Conservation (phyloP, 73 alveolate species). For the Tetrahymena thermophila region DNA sequence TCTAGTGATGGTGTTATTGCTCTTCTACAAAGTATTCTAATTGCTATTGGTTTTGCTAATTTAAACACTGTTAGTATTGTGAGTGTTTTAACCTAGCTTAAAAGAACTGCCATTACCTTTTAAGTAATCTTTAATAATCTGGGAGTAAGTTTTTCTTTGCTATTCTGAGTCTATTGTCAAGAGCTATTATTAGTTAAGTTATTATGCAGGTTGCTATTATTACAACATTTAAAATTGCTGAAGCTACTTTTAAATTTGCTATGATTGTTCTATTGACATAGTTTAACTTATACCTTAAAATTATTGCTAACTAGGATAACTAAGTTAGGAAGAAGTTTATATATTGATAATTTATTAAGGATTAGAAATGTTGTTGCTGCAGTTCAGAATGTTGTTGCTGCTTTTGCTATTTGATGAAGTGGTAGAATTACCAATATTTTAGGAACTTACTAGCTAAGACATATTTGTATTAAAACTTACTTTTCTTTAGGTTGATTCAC, state of each 20-base stretch:
- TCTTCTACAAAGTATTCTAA: not conserved
- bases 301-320: not conserved
- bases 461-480: not conserved
- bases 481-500: not conserved
- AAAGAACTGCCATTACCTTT: not conserved
- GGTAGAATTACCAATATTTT: not conserved
- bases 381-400: not conserved
- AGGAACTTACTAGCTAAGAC: not conserved
- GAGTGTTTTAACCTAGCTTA: not conserved
- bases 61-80: not conserved
- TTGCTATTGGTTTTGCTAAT: not conserved
- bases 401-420: not conserved
- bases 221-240: not conserved
- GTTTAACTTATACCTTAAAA: not conserved
- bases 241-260: not conserved
- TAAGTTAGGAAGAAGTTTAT: not conserved
- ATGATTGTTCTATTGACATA: not conserved
- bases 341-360: not conserved
- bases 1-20: not conserved
- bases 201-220: not conserved
- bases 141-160: not conserved
- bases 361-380: not conserved
- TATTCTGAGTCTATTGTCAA: not conserved
- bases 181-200: not conserved
- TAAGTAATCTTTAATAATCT: not conserved